Evolutionary conservation across 1,284 basidiomycete genomes (phyloP), one percentile per base, ranked within the genome.

Genomic region (Heterobasidion annosum): DNA sequence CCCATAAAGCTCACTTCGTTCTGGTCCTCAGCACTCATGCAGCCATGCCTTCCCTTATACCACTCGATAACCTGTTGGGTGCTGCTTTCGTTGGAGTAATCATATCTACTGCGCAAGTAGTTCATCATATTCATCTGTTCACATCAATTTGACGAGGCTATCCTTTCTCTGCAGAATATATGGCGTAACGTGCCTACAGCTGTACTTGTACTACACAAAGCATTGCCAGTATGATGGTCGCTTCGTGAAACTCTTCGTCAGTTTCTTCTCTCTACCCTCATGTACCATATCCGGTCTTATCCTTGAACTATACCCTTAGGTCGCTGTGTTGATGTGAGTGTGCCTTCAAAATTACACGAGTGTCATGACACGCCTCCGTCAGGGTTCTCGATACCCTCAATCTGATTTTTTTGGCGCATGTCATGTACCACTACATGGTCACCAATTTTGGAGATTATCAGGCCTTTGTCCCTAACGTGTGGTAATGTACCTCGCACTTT

Each of bases 111-210:
- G 51, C 51, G 56, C 56, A 16, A 50, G 56, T 57, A 15, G 25
- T 25, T 25, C 25, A 25, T 4, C 25, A 4, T 8, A 33, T 42
- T 9, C 1, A 7, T 2, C 9, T 34, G 16, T 16, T 43, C 25
- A 8, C 32, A 12, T 13, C 19, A 40, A 19, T 42, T 40, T 32
- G 13, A 35, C 16, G 16, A 35, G 6, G 25, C 49, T 10, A 25
- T 32, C 8, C 3, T 18, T 6, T 10, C 25, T 25, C 25, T n/a
- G 12, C 33, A 57, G 56, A 37, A 25, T 57, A 12, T 57, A 56
- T 37, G 56, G 56, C 7, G 47, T 57, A 18, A 56, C 56, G 8
- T 57, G 51, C 44, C 32, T 57, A 34, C 56, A 57, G 15, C 47
- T 57, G 19, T 57, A 57, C 33, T 12, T 52, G 33, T 57, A 57